Conservation (phyloP, 1,139 yeast genomes). For the Kodamaea fungicola region DNA sequence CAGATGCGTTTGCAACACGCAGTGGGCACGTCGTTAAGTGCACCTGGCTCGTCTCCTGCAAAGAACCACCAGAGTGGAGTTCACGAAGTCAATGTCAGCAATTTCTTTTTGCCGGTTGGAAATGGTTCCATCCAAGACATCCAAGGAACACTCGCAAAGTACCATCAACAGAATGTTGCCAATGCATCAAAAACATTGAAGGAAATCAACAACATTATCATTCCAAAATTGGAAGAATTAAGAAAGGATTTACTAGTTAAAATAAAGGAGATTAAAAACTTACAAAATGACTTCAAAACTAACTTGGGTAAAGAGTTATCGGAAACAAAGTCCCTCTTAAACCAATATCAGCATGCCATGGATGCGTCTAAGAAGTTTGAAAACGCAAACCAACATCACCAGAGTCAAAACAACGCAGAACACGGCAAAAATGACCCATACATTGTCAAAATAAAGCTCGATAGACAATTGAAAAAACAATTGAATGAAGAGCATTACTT, state of each 20-base stretch:
- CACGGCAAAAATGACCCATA: constrained; percentile 74
- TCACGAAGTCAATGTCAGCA: constrained; percentile 35
- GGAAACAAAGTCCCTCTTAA: constrained; percentile 55
- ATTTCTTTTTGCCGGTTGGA: constrained; percentile 68
- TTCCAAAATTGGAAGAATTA: constrained; percentile 84
- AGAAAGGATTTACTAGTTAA: constrained; percentile 78
- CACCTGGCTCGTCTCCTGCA: constrained; percentile 14
- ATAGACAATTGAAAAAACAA: constrained; percentile 73
- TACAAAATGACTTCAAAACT: constrained; percentile 81
- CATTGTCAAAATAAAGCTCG: constrained; percentile 65
- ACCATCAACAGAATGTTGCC: constrained; percentile 69
- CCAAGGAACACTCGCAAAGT: constrained; percentile 69
- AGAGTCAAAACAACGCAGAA: constrained; percentile 16
- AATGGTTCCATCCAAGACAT: constrained; percentile 80
- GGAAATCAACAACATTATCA: constrained; percentile 63
- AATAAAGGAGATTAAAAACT: constrained; percentile 79
- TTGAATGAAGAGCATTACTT: constrained; percentile 80
- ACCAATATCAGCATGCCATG: constrained; percentile 43
- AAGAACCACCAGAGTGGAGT: constrained; percentile 12
- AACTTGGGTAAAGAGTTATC: constrained; percentile 64
- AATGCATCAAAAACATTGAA: constrained; percentile 65
- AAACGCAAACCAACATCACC: constrained; percentile 13
- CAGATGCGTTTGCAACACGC: constrained; percentile 81
- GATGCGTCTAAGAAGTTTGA: constrained; percentile 37
- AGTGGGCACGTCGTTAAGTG: constrained; percentile 38